Evolutionary conservation across 768 basidiomycete genomes (phyloP).

Genomic region (Pulveroboletus ravenelii): DNA sequence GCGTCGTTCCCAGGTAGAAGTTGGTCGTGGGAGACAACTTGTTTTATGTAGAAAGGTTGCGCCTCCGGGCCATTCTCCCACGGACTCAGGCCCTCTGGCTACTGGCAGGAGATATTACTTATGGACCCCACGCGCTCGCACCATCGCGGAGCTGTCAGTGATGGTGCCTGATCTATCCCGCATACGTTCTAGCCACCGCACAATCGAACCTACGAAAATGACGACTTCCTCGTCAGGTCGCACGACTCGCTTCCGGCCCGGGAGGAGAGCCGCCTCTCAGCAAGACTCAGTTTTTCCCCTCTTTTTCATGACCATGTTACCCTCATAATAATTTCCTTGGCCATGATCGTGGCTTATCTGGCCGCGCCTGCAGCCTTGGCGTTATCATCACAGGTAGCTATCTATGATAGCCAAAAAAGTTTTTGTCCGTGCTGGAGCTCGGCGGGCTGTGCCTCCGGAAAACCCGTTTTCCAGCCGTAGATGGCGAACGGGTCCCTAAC

Average conservation of each 20-base stretch:
- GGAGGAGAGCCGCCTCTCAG: background rate
- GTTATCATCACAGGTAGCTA: background rate
- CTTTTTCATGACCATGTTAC: too few species aligned
- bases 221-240: background rate
- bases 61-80: background rate
- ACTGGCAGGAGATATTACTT: background rate
- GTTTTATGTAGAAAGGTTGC: background rate
- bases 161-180: background rate
- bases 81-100: background rate
- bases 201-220: background rate
- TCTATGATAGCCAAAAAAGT: background rate
- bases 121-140: background rate
- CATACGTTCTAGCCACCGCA: background rate
- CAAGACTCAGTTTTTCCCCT: background rate
- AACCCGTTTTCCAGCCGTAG: conserved; percentile 3
- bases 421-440: background rate
- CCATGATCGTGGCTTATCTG: background rate
- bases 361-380: too few species aligned
- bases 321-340: too few species aligned
- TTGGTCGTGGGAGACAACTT: background rate
- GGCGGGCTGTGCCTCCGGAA: background rate
- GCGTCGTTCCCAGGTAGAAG: conserved; percentile 2
- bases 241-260: background rate
- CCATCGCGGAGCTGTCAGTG: background rate
- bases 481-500: background rate